Percentiles rank a stretch among this genome's conserved stretches.
phyloP scores from a whole-genome alignment of 805 yeast genomes.

The Myxozyma monticola region DNA sequence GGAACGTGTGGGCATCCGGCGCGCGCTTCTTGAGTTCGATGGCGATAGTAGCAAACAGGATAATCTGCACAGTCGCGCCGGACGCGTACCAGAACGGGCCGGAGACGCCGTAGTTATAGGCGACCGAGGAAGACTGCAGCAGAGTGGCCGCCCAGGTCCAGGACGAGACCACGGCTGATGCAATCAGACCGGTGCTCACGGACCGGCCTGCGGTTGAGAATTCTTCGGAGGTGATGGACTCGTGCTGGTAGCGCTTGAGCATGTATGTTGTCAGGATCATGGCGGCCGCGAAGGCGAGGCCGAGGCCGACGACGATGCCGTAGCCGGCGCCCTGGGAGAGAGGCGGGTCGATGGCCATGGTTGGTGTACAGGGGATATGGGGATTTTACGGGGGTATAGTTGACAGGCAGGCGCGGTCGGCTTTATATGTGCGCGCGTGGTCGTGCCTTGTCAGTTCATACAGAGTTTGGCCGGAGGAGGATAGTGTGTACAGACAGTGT shows the following conservation, averaged over 20 bases:
- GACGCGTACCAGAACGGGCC: constrained; percentile 82
- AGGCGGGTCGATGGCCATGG: constrained; percentile 17
- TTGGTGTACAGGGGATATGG: too few relatives aligned
- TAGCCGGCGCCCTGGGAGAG: constrained; percentile 23
- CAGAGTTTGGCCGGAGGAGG: too few relatives aligned
- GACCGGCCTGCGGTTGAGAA: constrained; percentile 91
- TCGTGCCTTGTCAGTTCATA: too few relatives aligned
- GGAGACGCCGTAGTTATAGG: constrained; percentile 72
- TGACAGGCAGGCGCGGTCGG: too few relatives aligned
- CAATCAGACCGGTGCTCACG: constrained; percentile 79
- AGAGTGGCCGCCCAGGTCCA: constrained; percentile 95
- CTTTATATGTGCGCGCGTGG: too few relatives aligned
- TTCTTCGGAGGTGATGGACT: constrained; percentile 88
- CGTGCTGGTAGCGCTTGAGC: constrained; percentile 67
- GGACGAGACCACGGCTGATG: constrained; percentile 87
- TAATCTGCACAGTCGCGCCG: constrained; percentile 88
- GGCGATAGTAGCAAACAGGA: constrained; percentile 81
- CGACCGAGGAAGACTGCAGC: constrained; percentile 73
- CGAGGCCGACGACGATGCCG: constrained; percentile 78
- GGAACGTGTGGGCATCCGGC: constrained; percentile 87
- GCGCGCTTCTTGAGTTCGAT: constrained; percentile 86
- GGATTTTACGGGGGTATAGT: too few relatives aligned
- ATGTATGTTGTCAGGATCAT: constrained; percentile 37
- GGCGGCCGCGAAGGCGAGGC: constrained; percentile 56
- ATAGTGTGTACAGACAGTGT: too few relatives aligned